Percentiles rank a stretch among this genome's conserved stretches.
These are phyloP conservation scores for Protea cynaroides DNA, from an alignment of 164 flowering plant genomes.

Conservation along the genomic window DNA sequence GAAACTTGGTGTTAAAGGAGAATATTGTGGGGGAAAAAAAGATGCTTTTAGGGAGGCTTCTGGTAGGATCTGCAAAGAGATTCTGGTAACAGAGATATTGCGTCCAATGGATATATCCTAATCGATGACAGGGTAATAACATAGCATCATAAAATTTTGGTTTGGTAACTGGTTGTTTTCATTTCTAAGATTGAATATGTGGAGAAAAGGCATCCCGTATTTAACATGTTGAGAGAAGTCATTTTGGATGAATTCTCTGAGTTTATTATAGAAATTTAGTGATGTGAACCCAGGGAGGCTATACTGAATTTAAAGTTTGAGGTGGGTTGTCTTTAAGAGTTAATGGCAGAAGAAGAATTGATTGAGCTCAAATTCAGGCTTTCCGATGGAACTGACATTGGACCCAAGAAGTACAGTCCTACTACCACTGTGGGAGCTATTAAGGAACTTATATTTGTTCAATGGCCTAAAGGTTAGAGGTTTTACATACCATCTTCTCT, in stretches of 20 bases:
- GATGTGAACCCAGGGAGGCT: not conserved
- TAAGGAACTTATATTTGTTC: conserved; percentile 54
- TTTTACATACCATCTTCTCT: not conserved
- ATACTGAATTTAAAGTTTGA: conserved; percentile 16
- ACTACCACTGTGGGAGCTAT: conserved; percentile 45
- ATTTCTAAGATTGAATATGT: too few species aligned
- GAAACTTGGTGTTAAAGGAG: not conserved
- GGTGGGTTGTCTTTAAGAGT: conserved; percentile 13
- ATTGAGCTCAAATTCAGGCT: conserved; percentile 73
- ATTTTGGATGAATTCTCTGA: too few species aligned
- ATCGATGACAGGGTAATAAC: not conserved
- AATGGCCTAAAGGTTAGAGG: conserved; percentile 71
- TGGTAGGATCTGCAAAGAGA: not conserved
- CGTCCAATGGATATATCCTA: not conserved
- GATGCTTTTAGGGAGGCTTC: not conserved
- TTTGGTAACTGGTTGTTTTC: conserved; percentile 18
- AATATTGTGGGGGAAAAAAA: not conserved
- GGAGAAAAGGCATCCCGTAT: not conserved
- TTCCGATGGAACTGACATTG: conserved; percentile 64
- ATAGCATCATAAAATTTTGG: conserved; percentile 1
- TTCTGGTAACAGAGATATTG: not conserved
- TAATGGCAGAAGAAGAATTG: conserved; percentile 60
- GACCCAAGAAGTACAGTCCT: conserved; percentile 55
- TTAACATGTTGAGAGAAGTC: not conserved
- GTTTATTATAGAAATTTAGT: not conserved